These are phyloP conservation scores for Thelonectria blattea DNA, from an alignment of 2,329 filamentous ascomycete species.

Conservation along the genomic window DNA sequence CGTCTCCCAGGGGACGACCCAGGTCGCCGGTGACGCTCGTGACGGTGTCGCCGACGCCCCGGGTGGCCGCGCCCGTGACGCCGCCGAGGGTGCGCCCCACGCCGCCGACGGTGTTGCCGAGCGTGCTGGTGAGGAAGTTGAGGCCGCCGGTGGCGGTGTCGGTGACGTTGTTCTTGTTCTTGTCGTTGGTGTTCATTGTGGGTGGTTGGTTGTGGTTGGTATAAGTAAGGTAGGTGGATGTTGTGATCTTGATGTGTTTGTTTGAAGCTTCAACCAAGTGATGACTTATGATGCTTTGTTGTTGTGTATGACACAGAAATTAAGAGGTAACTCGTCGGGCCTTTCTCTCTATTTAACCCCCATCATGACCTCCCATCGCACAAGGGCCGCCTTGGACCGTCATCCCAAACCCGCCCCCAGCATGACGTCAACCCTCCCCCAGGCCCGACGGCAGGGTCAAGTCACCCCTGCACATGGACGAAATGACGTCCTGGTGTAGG, in stretches of 20 bases:
- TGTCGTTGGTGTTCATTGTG: conserved; percentile 33
- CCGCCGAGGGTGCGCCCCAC: conserved; percentile 49
- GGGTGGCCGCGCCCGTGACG: conserved; percentile 57
- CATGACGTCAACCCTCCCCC: conserved; percentile 34
- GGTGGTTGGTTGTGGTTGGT: conserved; percentile 4
- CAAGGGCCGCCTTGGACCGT: not conserved
- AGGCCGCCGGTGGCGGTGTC: conserved; percentile 44
- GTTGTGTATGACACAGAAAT: not conserved
- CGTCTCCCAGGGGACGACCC: conserved; percentile 62
- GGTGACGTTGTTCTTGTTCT: conserved; percentile 33
- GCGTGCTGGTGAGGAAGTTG: conserved; percentile 48
- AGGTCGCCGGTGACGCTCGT: conserved; percentile 59
- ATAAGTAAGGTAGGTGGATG: not conserved
- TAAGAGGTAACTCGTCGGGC: not conserved
- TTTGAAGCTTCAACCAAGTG: not conserved
- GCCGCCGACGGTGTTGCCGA: conserved; percentile 51
- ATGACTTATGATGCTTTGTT: not conserved
- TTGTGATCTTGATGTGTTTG: not conserved
- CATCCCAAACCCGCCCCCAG: conserved; percentile 17
- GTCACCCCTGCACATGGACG: conserved; percentile 18
- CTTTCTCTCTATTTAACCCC: conserved; percentile 6
- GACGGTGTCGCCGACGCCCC: conserved; percentile 63
- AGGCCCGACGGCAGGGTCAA: not conserved
- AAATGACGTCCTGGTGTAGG: conserved; percentile 35
- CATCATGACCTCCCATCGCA: not conserved